Evolutionary conservation across 192 early-diverging fungal species (phyloP), one percentile per base, ranked within the genome.

Genomic region (Linnemannia schmuckeri): DNA sequence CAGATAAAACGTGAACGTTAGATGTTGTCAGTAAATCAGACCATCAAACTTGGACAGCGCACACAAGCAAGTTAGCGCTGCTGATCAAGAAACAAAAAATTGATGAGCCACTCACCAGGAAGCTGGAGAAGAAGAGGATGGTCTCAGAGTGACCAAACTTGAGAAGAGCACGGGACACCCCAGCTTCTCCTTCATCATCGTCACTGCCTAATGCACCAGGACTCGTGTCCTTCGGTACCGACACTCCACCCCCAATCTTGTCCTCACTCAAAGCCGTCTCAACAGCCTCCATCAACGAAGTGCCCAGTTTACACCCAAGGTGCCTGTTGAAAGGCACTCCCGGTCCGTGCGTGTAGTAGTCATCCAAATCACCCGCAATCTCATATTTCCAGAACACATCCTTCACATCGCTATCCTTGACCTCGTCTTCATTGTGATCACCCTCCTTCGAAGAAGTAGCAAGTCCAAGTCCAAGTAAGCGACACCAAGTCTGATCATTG

Each of bases 121-220:
- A 87, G 10, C 70, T 74, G 1, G 85, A 87, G 27, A 87, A 71
- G 76, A 87, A 87, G 4, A 81, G 37, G 41, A 87, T 81, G 4
- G 85, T 81, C n/a, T 87, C 85, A 33, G 85, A 63, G 35, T 87
- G 85, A 3, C 85, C 85, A 78, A 87, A 87, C 68, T 81, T 87
- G 76, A 87, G 78, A 12, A 81, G 9, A 33, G 75, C 79, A 18
- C 71, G 69, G 38, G 57, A 81, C 33, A 38, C 18, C 20, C 24
- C 15, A 17, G 63, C 24, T 0, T 8, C 47, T 15, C 33, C 57
- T 2, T 44, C 77, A 5, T 74, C 85, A 22, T 81, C 84, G 24
- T 72, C 79, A 35, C 44, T 46, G 13, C 63, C 49, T 4, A 46
- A 3, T 17, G 49, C 17, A 2, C 18, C 20, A 20, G 49, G 49